Percentiles rank a stretch among this genome's conserved stretches.
These are phyloP conservation scores for Xerocomus nothofagi DNA, from an alignment of 1,284 basidiomycete species.

Conservation along the genomic window DNA sequence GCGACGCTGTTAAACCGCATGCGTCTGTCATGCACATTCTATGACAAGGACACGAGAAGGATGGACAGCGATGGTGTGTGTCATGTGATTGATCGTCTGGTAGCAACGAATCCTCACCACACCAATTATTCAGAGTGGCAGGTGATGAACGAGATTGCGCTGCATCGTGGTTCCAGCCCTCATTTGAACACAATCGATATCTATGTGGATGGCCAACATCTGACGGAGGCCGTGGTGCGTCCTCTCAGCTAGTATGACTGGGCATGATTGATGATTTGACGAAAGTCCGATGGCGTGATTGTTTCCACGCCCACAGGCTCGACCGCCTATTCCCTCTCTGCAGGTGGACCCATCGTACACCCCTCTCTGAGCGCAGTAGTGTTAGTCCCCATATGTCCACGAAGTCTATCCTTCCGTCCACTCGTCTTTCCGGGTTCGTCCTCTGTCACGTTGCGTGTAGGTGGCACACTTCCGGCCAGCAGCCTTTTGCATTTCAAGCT, in stretches of 20 bases:
- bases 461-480: conserved; percentile 28
- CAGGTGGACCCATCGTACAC: conserved; percentile 95
- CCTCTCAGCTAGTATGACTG: conserved; percentile 6
- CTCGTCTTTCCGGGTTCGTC: conserved; percentile 88
- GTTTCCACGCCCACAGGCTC: conserved; percentile 96
- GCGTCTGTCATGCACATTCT: conserved; percentile 81
- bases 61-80: conserved; percentile 60
- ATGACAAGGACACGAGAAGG: conserved; percentile 56
- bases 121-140: conserved; percentile 72
- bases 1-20: conserved; percentile 85
- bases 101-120: conserved; percentile 2
- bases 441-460: conserved; percentile 77
- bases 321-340: conserved; percentile 94
- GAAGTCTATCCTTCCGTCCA: conserved; percentile 90
- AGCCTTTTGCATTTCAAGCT: background rate
- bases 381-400: conserved; percentile 92
- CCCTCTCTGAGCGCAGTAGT: conserved; percentile 89
- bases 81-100: background rate
- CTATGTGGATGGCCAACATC: conserved; percentile 92
- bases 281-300: conserved; percentile 90
- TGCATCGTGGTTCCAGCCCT: conserved; percentile 89
- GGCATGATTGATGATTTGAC: conserved; percentile 16
- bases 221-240: conserved; percentile 93
- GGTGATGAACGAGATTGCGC: conserved; percentile 95
- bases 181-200: conserved; percentile 95